Evolutionary conservation across 208 protist genomes (phyloP), one percentile per base, ranked within the genome.

Genomic region (Leishmania lainsoni): DNA sequence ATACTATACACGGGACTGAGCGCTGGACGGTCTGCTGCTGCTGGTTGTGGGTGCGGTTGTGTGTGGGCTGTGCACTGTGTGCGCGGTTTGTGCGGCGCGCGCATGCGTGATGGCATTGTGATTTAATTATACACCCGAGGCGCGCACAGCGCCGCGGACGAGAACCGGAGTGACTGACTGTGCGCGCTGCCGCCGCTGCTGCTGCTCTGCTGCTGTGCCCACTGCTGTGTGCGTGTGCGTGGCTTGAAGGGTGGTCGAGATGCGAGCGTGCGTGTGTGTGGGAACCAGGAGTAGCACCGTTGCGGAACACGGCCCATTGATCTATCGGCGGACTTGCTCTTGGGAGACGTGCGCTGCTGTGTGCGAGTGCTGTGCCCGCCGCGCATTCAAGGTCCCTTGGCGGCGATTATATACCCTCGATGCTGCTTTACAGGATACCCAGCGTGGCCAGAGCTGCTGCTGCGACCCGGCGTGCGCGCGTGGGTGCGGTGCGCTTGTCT

Each of bases 231-330:
- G 68, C 68, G 68, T 73, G 68, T 49, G 35, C 35, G 42, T 73
- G 68, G 68, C 68, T 73, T 73, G 68, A 73, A 73, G 68, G 68
- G 68, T 51, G 68, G 68, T 35, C 68, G 26, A 73, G 68, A 73
- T 78, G 51, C 54, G 54, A 26, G 14, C 48, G 39, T 16, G 69
- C 51, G 48, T 20, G 66, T 39, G 48, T 29, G 68, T 65, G 58
- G 20, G 77, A 81, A 81, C 77, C 77, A 75, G 77, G 77, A 81
- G 77, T 81, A 81, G 77, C 77, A 81, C 77, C 77, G 77, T 81
- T 81, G 77, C 77, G 77, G 77, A 81, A 75, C 77, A 81, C 35
- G 68, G 3, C 68, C 70, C 77, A 75, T 81, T 81, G 77, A 81
- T 81, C 77, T 75, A 75, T 81, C 77, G 77, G 68, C 77, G 77